Percentiles rank a stretch among this genome's conserved stretches.
Evolutionary conservation across 768 basidiomycete species (phyloP).

Genomic region (Clavulina sp.): DNA sequence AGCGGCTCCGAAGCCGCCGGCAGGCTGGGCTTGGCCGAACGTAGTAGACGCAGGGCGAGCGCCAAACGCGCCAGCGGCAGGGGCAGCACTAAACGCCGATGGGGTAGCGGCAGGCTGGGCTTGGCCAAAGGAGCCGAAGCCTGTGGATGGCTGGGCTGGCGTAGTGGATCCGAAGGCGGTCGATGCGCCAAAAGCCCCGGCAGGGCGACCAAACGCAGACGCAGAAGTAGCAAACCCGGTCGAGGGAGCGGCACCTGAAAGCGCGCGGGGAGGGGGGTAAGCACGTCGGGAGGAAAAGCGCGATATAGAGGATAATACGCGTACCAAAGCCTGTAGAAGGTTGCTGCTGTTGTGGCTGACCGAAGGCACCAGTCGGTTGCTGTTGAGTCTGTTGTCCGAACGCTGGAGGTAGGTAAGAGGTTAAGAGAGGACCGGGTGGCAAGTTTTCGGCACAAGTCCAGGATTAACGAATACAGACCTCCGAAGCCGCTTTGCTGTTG

Average conservation of each 20-base stretch:
- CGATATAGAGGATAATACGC: not conserved
- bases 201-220: slow-evolving; percentile 24
- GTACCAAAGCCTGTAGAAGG: slow-evolving; percentile 10
- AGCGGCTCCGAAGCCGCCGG: slow-evolving; percentile 28
- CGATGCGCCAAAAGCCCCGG: slow-evolving; percentile 23
- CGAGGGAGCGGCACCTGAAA: too few species aligned
- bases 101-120: slow-evolving; percentile 15
- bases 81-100: slow-evolving; percentile 36
- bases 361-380: slow-evolving; percentile 29
- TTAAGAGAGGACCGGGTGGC: not conserved
- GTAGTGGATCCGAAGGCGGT: slow-evolving; percentile 8
- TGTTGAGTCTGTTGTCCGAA: slow-evolving; percentile 50
- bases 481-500: too few species aligned
- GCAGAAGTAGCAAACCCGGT: slow-evolving; percentile 23
- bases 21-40: slow-evolving; percentile 35
- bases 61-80: slow-evolving; percentile 14
- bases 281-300: slow-evolving; percentile 6
- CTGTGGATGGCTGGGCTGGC: slow-evolving; percentile 36
- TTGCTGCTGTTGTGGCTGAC: slow-evolving; percentile 25
- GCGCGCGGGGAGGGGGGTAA: slow-evolving; percentile 18
- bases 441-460: too few species aligned
- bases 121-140: slow-evolving; percentile 39
- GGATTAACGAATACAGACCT: too few species aligned
- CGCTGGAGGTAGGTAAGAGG: slow-evolving; percentile 19
- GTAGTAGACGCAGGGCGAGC: slow-evolving; percentile 27